A percentile compares a stretch with the other conserved stretches of the same genome.
Evolutionary conservation across 1,284 basidiomycete species (phyloP).

Genomic region (Boletellus deceptivus): DNA sequence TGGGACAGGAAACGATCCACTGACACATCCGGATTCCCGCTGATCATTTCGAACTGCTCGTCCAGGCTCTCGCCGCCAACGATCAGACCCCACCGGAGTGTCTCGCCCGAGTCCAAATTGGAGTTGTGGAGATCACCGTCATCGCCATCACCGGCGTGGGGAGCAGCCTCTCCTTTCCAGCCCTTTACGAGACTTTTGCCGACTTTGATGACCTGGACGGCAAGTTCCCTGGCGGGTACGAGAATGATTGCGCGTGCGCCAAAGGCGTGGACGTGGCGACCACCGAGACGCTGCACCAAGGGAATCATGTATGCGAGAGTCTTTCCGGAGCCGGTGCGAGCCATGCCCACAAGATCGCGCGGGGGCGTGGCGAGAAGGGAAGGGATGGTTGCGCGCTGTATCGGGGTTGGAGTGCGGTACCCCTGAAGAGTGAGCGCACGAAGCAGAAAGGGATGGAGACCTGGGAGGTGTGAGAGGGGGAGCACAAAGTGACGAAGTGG

Average conservation of each 20-base stretch:
- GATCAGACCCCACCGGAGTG: slow-evolving; percentile 88
- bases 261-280: slow-evolving; percentile 76
- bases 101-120: slow-evolving; percentile 53
- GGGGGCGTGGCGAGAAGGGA: slow-evolving; percentile 83
- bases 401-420: slow-evolving; percentile 94
- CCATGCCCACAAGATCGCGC: slow-evolving; percentile 97
- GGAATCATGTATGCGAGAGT: slow-evolving; percentile 97
- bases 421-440: slow-evolving; percentile 90
- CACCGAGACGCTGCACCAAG: slow-evolving; percentile 83
- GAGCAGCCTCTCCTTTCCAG: slow-evolving; percentile 57
- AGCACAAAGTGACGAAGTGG: neutral
- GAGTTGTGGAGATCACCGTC: slow-evolving; percentile 51
- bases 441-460: slow-evolving; percentile 80
- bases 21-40: slow-evolving; percentile 91
- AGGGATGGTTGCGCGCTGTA: slow-evolving; percentile 91
- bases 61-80: slow-evolving; percentile 97
- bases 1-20: slow-evolving; percentile 34
- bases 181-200: slow-evolving; percentile 91
- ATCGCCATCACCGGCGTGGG: slow-evolving; percentile 59
- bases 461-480: slow-evolving; percentile 40
- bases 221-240: slow-evolving; percentile 91
- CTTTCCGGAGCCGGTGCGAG: slow-evolving; percentile 97
- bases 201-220: slow-evolving; percentile 90
- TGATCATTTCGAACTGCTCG: slow-evolving; percentile 95
- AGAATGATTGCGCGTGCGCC: slow-evolving; percentile 89